A percentile compares a stretch with the other conserved stretches of the same genome.
These are phyloP conservation scores for Amanita exitialis DNA, from an alignment of 768 basidiomycete species.

Conservation along the genomic window DNA sequence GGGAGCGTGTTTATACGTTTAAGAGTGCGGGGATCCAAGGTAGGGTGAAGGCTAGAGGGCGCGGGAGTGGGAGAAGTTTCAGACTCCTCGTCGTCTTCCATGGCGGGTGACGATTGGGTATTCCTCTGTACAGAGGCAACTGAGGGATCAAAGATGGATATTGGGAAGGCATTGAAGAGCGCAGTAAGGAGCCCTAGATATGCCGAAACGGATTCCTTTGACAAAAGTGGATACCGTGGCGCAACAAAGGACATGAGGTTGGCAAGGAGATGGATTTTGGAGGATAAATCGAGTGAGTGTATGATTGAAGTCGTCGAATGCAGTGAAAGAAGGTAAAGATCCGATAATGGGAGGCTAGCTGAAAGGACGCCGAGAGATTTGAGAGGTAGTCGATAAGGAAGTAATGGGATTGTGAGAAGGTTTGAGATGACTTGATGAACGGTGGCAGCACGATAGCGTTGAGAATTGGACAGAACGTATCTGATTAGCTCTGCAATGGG, in stretches of 20 bases:
- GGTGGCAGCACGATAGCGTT: slow-evolving; percentile 18
- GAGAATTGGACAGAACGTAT: slow-evolving; percentile 24
- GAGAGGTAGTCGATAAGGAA: slow-evolving; percentile 68
- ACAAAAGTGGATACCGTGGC: slow-evolving; percentile 46
- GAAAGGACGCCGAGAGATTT: slow-evolving; percentile 55
- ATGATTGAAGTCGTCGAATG: slow-evolving; percentile 10
- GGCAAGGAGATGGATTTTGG: slow-evolving; percentile 54
- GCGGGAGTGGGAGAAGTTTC: slow-evolving; percentile 23
- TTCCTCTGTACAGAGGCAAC: not conserved
- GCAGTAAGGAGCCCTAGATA: slow-evolving; percentile 46
- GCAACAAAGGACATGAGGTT: slow-evolving; percentile 60
- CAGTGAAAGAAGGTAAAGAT: slow-evolving; percentile 20
- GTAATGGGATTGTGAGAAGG: slow-evolving; percentile 64
- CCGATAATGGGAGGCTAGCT: slow-evolving; percentile 44
- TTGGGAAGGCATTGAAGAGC: slow-evolving; percentile 44
- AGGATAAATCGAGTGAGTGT: slow-evolving; percentile 17
- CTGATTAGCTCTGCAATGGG: slow-evolving; percentile 24
- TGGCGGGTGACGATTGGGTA: slow-evolving; percentile 6
- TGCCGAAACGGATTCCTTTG: slow-evolving; percentile 30
- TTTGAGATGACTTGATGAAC: slow-evolving; percentile 34
- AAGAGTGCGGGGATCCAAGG: slow-evolving; percentile 47
- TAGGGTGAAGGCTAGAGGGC: slow-evolving; percentile 18
- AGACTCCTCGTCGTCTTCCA: slow-evolving; percentile 25
- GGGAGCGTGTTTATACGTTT: slow-evolving; percentile 56
- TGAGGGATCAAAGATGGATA: slow-evolving; percentile 38